Evolutionary conservation across 2,329 filamentous ascomycete species (phyloP).

Genomic region (Fusarium sp.): DNA sequence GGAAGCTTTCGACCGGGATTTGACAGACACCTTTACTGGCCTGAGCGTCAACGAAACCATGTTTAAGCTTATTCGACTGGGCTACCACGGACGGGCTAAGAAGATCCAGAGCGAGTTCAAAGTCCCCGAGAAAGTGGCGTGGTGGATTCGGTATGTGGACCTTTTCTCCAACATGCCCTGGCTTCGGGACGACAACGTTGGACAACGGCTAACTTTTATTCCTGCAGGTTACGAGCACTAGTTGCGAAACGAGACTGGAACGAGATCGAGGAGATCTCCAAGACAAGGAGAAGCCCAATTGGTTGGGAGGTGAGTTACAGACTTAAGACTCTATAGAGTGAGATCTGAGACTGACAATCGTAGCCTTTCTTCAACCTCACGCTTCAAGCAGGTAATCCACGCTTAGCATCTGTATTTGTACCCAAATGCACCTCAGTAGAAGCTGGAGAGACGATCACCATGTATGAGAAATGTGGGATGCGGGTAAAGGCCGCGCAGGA

Average conservation of each 20-base stretch:
- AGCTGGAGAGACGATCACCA: conserved; percentile 76
- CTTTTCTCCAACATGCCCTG: conserved; percentile 17
- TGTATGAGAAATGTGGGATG: conserved; percentile 98
- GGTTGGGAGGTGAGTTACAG: conserved; percentile 83
- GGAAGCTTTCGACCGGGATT: conserved; percentile 84
- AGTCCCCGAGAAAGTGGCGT: conserved; percentile 87
- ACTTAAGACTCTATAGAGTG: not conserved
- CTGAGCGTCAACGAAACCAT: conserved; percentile 91
- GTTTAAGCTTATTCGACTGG: conserved; percentile 83
- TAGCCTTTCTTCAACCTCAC: conserved; percentile 92
- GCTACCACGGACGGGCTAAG: conserved; percentile 84
- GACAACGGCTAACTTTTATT: conserved; percentile 32
- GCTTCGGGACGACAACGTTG: conserved; percentile 5
- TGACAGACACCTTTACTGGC: conserved; percentile 80
- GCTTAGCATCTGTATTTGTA: conserved; percentile 84
- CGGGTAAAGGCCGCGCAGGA: conserved; percentile 90
- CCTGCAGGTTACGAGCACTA: conserved; percentile 77
- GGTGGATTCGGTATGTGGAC: conserved; percentile 75
- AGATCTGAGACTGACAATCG: conserved; percentile 22
- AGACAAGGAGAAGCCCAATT: conserved; percentile 86
- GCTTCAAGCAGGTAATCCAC: conserved; percentile 87
- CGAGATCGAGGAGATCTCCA: conserved; percentile 87
- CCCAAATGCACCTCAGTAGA: conserved; percentile 83
- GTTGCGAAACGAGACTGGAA: conserved; percentile 92
- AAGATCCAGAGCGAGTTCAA: conserved; percentile 94